These are phyloP conservation scores for Aspergillus hortae DNA, from an alignment of 2,329 filamentous ascomycete species.

Conservation along the genomic window DNA sequence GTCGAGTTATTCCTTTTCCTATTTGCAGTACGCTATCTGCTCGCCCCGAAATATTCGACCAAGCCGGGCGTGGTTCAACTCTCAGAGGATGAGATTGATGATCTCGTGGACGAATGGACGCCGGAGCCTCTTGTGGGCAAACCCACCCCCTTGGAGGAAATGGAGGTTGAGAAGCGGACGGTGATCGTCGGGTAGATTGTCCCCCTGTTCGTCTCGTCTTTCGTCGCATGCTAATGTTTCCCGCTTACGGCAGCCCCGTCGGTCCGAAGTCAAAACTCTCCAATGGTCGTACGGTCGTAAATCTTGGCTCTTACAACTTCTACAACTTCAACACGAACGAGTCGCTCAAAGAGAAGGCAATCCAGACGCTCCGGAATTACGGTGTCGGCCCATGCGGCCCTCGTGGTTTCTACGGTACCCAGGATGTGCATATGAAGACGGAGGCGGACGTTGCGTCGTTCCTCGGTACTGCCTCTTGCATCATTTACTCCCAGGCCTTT, in stretches of 20 bases:
- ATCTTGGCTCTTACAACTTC: slow-evolving; percentile 93
- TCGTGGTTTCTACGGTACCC: slow-evolving; percentile 95
- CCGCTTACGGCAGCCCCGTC: slow-evolving; percentile 60
- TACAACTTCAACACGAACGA: slow-evolving; percentile 97
- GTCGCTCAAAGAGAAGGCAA: slow-evolving; percentile 87
- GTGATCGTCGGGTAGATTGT: slow-evolving; percentile 75
- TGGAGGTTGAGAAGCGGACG: slow-evolving; percentile 78
- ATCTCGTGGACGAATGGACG: slow-evolving; percentile 92
- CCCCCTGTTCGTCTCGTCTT: not conserved
- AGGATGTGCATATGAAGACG: slow-evolving; percentile 96
- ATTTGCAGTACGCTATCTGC: slow-evolving; percentile 90
- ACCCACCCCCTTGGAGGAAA: slow-evolving; percentile 70
- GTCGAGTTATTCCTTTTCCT: slow-evolving; percentile 92
- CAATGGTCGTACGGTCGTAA: slow-evolving; percentile 85
- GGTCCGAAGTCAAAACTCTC: slow-evolving; percentile 85
- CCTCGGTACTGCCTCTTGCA: slow-evolving; percentile 81
- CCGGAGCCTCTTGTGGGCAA: slow-evolving; percentile 84
- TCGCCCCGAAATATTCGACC: slow-evolving; percentile 89
- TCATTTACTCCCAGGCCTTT: slow-evolving; percentile 94
- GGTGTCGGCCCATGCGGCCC: slow-evolving; percentile 96
- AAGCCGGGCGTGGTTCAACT: slow-evolving; percentile 87
- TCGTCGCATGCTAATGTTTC: slow-evolving; percentile 8
- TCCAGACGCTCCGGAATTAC: slow-evolving; percentile 89
- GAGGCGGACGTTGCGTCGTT: slow-evolving; percentile 91
- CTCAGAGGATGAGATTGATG: slow-evolving; percentile 94